Evolutionary conservation across 2,329 filamentous ascomycete genomes (phyloP).

Genomic region (Sclerotinia borealis): DNA sequence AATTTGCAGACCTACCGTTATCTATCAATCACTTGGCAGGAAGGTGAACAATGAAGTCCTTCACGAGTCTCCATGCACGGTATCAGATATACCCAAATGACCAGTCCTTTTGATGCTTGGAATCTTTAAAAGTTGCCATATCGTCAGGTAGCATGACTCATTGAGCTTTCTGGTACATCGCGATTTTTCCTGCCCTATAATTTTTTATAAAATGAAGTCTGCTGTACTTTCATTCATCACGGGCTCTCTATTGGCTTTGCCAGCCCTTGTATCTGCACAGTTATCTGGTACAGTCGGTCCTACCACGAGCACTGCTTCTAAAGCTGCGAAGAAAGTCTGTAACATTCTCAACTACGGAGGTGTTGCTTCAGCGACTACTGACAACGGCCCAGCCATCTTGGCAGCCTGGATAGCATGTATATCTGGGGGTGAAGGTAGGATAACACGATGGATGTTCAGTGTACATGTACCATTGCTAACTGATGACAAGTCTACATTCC

Average conservation of each 20-base stretch:
- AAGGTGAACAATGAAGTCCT: not conserved
- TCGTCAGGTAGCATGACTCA: not conserved
- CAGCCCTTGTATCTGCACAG: slow-evolving; percentile 17
- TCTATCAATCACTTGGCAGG: not conserved
- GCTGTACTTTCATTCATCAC: slow-evolving; percentile 6
- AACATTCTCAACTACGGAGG: slow-evolving; percentile 43
- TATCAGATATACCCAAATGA: not conserved
- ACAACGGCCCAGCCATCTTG: slow-evolving; percentile 39
- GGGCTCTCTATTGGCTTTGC: slow-evolving; percentile 9
- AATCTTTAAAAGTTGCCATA: not conserved
- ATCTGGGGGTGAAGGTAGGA: slow-evolving; percentile 34
- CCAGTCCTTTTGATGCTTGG: not conserved
- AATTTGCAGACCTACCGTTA: not conserved
- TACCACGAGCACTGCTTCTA: slow-evolving; percentile 22
- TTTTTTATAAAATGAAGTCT: slow-evolving; percentile 16
- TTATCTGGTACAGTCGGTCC: slow-evolving; percentile 27
- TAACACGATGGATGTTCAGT: not conserved
- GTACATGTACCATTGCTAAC: not conserved
- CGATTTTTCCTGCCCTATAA: not conserved
- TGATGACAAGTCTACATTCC: slow-evolving; percentile 20
- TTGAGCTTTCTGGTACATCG: not conserved
- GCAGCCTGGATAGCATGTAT: slow-evolving; percentile 41
- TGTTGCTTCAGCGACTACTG: slow-evolving; percentile 40
- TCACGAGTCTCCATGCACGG: not conserved
- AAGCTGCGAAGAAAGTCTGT: slow-evolving; percentile 33